These are phyloP conservation scores for Salvia miltiorrhiza DNA, from an alignment of 257 asterid genomes.

Conservation along the genomic window DNA sequence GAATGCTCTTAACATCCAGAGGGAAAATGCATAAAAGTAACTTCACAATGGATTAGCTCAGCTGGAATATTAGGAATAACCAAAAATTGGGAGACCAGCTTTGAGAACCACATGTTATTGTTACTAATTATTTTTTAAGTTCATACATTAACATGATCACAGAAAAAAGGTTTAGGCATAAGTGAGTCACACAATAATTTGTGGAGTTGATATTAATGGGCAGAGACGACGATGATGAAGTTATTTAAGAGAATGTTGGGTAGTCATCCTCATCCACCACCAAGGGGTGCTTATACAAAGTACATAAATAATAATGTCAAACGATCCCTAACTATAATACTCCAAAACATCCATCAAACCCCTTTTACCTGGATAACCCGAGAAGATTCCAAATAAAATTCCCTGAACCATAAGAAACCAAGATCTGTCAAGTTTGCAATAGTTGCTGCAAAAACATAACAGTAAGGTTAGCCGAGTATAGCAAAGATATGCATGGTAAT, in stretches of 20 bases:
- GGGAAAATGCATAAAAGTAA: conserved; percentile 10
- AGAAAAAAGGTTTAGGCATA: background rate
- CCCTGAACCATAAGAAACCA: conserved; percentile 98
- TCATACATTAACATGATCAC: background rate
- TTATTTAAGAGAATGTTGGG: background rate
- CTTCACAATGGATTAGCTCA: background rate
- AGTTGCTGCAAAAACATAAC: conserved; percentile 67
- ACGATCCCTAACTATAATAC: conserved; percentile 1
- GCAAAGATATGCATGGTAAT: background rate
- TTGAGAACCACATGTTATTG: background rate
- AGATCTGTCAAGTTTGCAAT: conserved; percentile 79
- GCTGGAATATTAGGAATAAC: background rate
- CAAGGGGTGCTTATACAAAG: background rate
- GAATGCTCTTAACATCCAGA: conserved; percentile 2
- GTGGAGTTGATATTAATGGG: background rate
- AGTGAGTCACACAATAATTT: background rate
- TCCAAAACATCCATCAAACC: conserved; percentile 19
- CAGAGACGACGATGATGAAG: background rate
- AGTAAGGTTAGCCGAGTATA: conserved; percentile 27
- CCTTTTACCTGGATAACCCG: conserved; percentile 97
- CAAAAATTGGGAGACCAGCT: background rate
- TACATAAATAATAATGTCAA: background rate
- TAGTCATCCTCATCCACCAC: background rate
- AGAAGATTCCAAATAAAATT: conserved; percentile 98
- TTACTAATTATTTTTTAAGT: background rate